Conservation (phyloP, 2,329 filamentous ascomycete genomes). For the Diaporthe batatas region DNA sequence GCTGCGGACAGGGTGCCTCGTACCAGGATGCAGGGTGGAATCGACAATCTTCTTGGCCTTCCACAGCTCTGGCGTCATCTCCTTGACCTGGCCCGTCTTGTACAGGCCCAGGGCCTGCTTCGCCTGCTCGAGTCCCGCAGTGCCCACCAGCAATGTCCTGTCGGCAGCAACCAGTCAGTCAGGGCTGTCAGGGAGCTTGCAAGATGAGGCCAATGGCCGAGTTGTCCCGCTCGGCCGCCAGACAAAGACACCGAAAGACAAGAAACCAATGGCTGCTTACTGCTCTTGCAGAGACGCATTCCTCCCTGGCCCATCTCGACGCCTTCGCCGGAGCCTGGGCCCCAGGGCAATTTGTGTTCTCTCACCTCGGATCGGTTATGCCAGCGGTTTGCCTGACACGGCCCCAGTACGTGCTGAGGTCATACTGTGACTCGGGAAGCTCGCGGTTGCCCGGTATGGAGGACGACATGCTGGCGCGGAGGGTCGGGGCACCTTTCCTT, state of each 20-base stretch:
- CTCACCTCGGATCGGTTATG: slow-evolving; percentile 96
- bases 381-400: slow-evolving; percentile 90
- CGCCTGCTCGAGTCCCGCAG: slow-evolving; percentile 83
- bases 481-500: neutral
- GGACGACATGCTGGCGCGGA: slow-evolving; percentile 67
- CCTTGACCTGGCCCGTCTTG: slow-evolving; percentile 82
- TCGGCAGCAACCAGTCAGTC: neutral
- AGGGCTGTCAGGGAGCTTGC: neutral
- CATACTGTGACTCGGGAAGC: slow-evolving; percentile 91
- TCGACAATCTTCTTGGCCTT: slow-evolving; percentile 97
- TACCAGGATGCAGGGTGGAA: slow-evolving; percentile 95
- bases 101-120: slow-evolving; percentile 86
- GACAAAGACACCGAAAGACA: slow-evolving; percentile 8
- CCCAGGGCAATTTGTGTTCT: slow-evolving; percentile 43
- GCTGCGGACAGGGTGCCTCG: slow-evolving; percentile 44
- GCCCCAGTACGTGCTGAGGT: slow-evolving; percentile 94
- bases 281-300: slow-evolving; percentile 41
- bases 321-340: slow-evolving; percentile 29
- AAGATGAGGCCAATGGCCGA: neutral
- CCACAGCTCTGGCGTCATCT: slow-evolving; percentile 95
- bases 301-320: slow-evolving; percentile 38
- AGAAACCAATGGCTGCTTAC: slow-evolving; percentile 42
- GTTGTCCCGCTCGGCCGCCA: neutral
- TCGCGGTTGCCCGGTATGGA: slow-evolving; percentile 79
- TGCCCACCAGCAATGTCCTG: slow-evolving; percentile 88